phyloP scores from a whole-genome alignment of 2,329 filamentous ascomycete genomes.

The Alternaria arborescens region DNA sequence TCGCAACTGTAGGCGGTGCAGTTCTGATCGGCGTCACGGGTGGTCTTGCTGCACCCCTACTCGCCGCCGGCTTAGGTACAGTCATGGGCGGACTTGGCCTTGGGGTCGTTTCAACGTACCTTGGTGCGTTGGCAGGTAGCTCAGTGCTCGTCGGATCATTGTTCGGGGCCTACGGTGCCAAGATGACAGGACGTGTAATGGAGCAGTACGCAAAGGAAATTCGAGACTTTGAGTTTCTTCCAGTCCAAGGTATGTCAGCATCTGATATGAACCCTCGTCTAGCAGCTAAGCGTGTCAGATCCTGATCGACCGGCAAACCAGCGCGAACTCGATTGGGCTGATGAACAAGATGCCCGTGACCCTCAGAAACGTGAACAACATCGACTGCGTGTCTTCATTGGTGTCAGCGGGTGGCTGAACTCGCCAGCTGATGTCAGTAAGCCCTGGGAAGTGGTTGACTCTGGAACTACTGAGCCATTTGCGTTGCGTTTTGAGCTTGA shows the following conservation, averaged over 20 bases:
- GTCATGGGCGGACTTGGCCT: constrained; percentile 80
- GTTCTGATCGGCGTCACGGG: constrained; percentile 82
- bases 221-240: constrained; percentile 87
- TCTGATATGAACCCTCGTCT: background rate
- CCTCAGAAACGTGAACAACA: constrained; percentile 41
- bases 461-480: constrained; percentile 75
- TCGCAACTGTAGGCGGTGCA: constrained; percentile 86
- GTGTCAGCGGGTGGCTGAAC: constrained; percentile 81
- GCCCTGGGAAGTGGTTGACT: constrained; percentile 79
- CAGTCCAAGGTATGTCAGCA: constrained; percentile 62
- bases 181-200: constrained; percentile 84
- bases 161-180: constrained; percentile 86
- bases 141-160: constrained; percentile 80
- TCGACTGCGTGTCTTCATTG: constrained; percentile 75
- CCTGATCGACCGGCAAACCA: constrained; percentile 33
- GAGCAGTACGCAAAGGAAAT: constrained; percentile 84
- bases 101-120: constrained; percentile 75
- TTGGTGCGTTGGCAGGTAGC: constrained; percentile 82
- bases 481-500: constrained; percentile 83
- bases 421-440: constrained; percentile 73
- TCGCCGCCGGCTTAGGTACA: constrained; percentile 78
- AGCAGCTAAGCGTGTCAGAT: constrained; percentile 21
- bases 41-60: constrained; percentile 77
- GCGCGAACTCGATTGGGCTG: constrained; percentile 34
- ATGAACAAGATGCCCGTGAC: constrained; percentile 37